Percentiles rank a stretch among this genome's conserved stretches.
Conservation (phyloP, 441 rosid species). For the Erodium moschatum region DNA sequence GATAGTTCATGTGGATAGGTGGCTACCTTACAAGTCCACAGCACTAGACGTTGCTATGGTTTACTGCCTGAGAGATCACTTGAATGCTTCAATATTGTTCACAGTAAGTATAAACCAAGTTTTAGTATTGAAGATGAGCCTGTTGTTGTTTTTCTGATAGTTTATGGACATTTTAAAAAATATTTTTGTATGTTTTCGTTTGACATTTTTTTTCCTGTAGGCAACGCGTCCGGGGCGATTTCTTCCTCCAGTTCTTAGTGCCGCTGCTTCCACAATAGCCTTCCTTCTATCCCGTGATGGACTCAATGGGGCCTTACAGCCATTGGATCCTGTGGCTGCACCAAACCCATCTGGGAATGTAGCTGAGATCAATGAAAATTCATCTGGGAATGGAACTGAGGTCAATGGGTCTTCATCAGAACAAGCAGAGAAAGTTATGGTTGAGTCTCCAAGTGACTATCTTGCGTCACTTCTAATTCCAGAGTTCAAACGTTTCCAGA, state of each 20-base stretch:
- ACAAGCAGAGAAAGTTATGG: neutral
- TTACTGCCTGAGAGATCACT: constrained; percentile 79
- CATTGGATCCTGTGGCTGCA: neutral
- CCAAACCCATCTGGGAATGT: neutral
- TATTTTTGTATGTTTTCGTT: neutral
- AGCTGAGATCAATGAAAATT: neutral
- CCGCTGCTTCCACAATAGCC: constrained; percentile 50
- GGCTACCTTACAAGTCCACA: constrained; percentile 64
- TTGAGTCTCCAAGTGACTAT: neutral
- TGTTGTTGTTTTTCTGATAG: too few relatives aligned
- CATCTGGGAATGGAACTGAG: too few relatives aligned
- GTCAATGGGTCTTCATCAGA: neutral
- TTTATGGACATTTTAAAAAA: too few relatives aligned
- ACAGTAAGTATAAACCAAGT: constrained; percentile 35
- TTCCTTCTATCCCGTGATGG: constrained; percentile 60
- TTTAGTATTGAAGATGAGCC: neutral
- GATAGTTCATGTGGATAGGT: constrained; percentile 59
- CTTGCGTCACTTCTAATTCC: neutral
- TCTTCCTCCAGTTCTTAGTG: constrained; percentile 63
- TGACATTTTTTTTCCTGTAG: constrained; percentile 28
- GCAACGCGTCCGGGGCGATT: constrained; percentile 46
- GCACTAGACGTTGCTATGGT: constrained; percentile 87
- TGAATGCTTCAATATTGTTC: constrained; percentile 62
- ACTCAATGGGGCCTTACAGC: constrained; percentile 31
- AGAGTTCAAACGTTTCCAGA: too few relatives aligned